phyloP scores from a whole-genome alignment of 2,329 filamentous ascomycete genomes.

The Trematosphaeria pertusa region DNA sequence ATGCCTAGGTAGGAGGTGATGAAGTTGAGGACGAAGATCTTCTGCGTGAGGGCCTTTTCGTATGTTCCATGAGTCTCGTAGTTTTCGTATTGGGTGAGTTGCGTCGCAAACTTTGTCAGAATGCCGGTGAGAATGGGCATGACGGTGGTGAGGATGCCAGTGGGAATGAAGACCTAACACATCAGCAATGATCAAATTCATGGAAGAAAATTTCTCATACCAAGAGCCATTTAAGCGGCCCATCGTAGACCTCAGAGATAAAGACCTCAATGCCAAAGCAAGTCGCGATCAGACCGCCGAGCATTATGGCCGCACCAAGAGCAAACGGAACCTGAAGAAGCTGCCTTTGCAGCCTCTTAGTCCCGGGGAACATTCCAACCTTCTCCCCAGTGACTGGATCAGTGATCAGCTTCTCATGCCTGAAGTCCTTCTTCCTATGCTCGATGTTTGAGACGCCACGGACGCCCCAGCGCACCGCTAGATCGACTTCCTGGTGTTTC shows the following conservation, averaged over 20 bases:
- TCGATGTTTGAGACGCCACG: slow-evolving; percentile 84
- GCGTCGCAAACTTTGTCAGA: slow-evolving; percentile 77
- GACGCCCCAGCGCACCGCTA: slow-evolving; percentile 88
- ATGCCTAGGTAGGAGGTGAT: slow-evolving; percentile 90
- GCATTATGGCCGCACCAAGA: slow-evolving; percentile 70
- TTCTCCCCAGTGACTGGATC: slow-evolving; percentile 85
- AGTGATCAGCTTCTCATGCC: slow-evolving; percentile 75
- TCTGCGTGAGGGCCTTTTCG: slow-evolving; percentile 83
- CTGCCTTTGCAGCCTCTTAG: slow-evolving; percentile 78
- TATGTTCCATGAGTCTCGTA: slow-evolving; percentile 88
- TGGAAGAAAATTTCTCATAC: slow-evolving; percentile 58
- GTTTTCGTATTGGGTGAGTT: slow-evolving; percentile 84
- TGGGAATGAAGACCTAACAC: slow-evolving; percentile 82
- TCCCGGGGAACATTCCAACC: slow-evolving; percentile 75
- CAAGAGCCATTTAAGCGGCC: slow-evolving; percentile 83
- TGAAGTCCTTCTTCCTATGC: slow-evolving; percentile 76
- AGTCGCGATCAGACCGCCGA: slow-evolving; percentile 82
- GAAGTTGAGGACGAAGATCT: slow-evolving; percentile 96
- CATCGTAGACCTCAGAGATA: slow-evolving; percentile 90
- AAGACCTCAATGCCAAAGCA: slow-evolving; percentile 96
- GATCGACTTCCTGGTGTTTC: slow-evolving; percentile 90
- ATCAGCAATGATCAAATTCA: too few species aligned
- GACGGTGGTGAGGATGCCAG: slow-evolving; percentile 80
- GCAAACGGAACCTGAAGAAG: slow-evolving; percentile 86
- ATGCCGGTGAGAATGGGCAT: slow-evolving; percentile 80